Evolutionary conservation across 768 basidiomycete genomes (phyloP).

Genomic region (Collybia sordida): DNA sequence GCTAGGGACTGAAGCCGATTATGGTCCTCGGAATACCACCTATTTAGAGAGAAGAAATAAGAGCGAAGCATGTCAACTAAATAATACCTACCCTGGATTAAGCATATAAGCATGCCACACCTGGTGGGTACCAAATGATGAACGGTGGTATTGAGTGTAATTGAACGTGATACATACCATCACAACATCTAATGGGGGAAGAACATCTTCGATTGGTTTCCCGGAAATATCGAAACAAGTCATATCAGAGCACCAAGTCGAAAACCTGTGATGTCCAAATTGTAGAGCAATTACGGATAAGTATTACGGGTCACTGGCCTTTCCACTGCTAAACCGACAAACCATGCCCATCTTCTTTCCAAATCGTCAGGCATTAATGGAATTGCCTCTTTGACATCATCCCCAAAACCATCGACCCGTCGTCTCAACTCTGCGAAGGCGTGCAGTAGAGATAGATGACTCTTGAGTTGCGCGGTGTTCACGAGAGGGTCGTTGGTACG

Average conservation of each 20-base stretch:
- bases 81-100: constrained; percentile 10
- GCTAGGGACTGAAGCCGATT: constrained; percentile 7
- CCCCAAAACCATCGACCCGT: constrained; percentile 6
- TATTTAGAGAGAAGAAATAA: not conserved
- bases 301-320: not conserved
- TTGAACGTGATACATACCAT: not conserved
- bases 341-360: constrained; percentile 14
- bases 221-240: not conserved
- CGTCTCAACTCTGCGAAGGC: constrained; percentile 7
- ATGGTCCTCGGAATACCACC: constrained; percentile 17
- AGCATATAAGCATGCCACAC: constrained; percentile 17
- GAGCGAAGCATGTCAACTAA: not conserved
- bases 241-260: not conserved
- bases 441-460: constrained; percentile 11
- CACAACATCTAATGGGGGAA: constrained; percentile 3
- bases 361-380: constrained; percentile 3
- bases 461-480: constrained; percentile 7
- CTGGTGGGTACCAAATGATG: not conserved
- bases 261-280: not conserved
- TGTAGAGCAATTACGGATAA: no score
- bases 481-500: constrained; percentile 5
- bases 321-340: constrained; percentile 12
- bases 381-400: not conserved
- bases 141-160: not conserved
- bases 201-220: not conserved